phyloP scores from a whole-genome alignment of 768 basidiomycete genomes.

The Xerocomellus dryophilus region DNA sequence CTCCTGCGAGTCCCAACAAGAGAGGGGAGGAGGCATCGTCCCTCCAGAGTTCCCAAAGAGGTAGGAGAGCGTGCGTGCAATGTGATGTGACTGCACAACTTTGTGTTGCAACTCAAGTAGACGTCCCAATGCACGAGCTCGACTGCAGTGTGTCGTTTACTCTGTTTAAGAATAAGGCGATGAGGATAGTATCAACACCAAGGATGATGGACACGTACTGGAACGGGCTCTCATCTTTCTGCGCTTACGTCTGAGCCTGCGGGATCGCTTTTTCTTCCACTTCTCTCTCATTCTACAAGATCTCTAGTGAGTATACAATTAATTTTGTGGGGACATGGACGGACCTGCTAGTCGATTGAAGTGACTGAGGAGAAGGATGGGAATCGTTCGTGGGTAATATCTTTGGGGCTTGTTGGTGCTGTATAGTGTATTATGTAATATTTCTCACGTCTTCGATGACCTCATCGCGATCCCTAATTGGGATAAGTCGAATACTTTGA shows the following conservation, averaged over 20 bases:
- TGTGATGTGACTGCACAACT: conserved; percentile 16
- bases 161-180: conserved; percentile 25
- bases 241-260: conserved; percentile 90
- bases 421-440: conserved; percentile 34
- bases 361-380: conserved; percentile 26
- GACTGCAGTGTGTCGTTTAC: conserved; percentile 31
- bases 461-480: conserved; percentile 3
- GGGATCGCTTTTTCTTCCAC: conserved; percentile 95
- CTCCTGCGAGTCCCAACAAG: conserved; percentile 25
- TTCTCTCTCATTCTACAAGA: conserved; percentile 83
- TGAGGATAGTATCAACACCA: not conserved
- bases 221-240: conserved; percentile 96
- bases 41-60: conserved; percentile 24
- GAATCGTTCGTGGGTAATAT: conserved; percentile 11
- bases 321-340: not conserved
- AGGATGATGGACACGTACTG: conserved; percentile 52
- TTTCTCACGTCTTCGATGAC: conserved; percentile 16
- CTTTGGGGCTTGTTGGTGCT: conserved; percentile 33
- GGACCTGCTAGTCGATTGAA: conserved; percentile 31
- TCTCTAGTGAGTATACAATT: not conserved
- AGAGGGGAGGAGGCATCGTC: conserved; percentile 16
- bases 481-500: not conserved
- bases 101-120: conserved; percentile 14
- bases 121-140: conserved; percentile 28
- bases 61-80: conserved; percentile 28